Evolutionary conservation across 225 moss, liverwort and hornwort species (phyloP), one percentile per base, ranked within the genome.

Genomic region (Straminergon stramineum): DNA sequence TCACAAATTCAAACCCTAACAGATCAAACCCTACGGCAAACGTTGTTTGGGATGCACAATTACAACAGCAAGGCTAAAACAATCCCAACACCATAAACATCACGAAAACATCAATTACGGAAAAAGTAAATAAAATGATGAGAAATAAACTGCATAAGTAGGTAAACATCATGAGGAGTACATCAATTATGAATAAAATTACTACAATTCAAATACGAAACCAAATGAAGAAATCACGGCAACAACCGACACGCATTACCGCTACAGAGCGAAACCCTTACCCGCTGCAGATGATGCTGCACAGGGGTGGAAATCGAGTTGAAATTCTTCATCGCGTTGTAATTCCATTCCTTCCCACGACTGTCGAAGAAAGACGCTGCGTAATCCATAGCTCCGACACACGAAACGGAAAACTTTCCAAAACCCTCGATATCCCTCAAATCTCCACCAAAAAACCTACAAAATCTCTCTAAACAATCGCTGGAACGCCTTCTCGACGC

Each of bases 271-370:
- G 88, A 87, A 87, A 71, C 85, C 78, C 91, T 66, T 82, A 97
- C 97, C 94, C 91, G 94, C 86, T 86, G 93, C 77, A 99, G 88
- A 94, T 99, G 99, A 85, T 93, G 91, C 84, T 97, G 97, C 86
- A 99, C 99, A 56, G 93, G 94, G 65, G 83, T 62, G 35, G 92
- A 95, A 17, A 99, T 94, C 83, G 92, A 89, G 74, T 93, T 91
- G 73, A 99, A 96, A 84, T 93, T 99, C 93, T 95, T 91, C 90
- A 99, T 70, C 64, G 96, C 83, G 39, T 94, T 86, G 41, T 92
- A 90, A 80, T 88, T 96, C 99, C 99, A 97, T 27, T 85, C 89
- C 62, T 93, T 92, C 57, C 90, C 91, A 77, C 95, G 93, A 21
- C 95, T 89, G 17, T 97, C 96, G 85, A 99, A 95, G 90, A 96